phyloP scores from a whole-genome alignment of 2,329 filamentous ascomycete species.

The Balansia obtecta region DNA sequence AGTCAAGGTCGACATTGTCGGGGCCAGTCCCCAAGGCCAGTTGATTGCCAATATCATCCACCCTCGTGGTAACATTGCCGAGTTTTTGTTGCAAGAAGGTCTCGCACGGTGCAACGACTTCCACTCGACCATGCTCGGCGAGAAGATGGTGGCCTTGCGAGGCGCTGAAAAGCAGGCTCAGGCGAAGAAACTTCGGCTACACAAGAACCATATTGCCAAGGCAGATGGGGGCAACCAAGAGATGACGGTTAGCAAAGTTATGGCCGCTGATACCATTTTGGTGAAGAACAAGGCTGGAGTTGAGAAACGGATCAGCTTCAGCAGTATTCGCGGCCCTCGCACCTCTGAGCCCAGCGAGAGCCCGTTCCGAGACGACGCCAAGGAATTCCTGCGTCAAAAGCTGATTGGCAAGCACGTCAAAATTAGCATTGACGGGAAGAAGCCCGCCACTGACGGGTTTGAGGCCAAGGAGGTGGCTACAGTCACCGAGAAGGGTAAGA shows the following conservation, averaged over 20 bases:
- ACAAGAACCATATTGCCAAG: slow-evolving; percentile 70
- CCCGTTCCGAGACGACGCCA: slow-evolving; percentile 83
- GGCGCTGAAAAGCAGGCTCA: slow-evolving; percentile 81
- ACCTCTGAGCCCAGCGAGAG: slow-evolving; percentile 74
- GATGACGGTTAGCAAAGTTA: slow-evolving; percentile 71
- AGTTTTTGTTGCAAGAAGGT: slow-evolving; percentile 79
- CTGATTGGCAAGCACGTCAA: slow-evolving; percentile 93
- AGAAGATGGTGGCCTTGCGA: slow-evolving; percentile 75
- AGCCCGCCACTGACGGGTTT: slow-evolving; percentile 78
- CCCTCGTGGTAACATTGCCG: slow-evolving; percentile 83
- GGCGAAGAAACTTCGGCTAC: slow-evolving; percentile 62
- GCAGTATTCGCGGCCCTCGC: slow-evolving; percentile 89
- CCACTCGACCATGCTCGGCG: slow-evolving; percentile 83
- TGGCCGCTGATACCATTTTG: slow-evolving; percentile 81
- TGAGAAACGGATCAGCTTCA: slow-evolving; percentile 85
- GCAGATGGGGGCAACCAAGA: slow-evolving; percentile 55
- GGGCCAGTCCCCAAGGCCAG: slow-evolving; percentile 79
- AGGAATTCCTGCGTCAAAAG: slow-evolving; percentile 89
- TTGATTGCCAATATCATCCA: slow-evolving; percentile 82
- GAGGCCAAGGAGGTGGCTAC: slow-evolving; percentile 93
- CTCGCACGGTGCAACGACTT: slow-evolving; percentile 89
- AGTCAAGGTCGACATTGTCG: slow-evolving; percentile 71
- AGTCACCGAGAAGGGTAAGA: slow-evolving; percentile 71
- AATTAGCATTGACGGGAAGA: slow-evolving; percentile 79
- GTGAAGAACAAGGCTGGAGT: slow-evolving; percentile 71